Evolutionary conservation across 2,329 filamentous ascomycete species (phyloP).

Genomic region (Hypoxylon sp.): DNA sequence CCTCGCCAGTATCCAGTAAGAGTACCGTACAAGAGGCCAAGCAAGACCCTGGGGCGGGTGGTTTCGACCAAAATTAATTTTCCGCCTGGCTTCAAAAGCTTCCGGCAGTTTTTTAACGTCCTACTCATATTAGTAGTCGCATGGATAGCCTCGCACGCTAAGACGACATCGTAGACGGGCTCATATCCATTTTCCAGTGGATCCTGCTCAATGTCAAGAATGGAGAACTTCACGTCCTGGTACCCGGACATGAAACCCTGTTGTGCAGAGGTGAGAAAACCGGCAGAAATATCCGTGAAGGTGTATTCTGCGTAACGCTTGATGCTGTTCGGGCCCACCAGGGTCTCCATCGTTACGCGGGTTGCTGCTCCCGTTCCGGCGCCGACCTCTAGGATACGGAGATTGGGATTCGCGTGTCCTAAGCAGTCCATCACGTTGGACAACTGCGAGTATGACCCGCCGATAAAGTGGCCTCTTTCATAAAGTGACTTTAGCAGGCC

Average conservation of each 20-base stretch:
- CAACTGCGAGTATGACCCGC: conserved; percentile 36
- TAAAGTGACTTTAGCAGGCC: too few species aligned
- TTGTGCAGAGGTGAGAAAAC: conserved; percentile 55
- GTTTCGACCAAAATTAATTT: conserved; percentile 50
- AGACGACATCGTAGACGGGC: conserved; percentile 30
- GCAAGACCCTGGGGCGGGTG: conserved; percentile 6
- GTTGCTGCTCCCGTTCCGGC: conserved; percentile 29
- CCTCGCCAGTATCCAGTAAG: too few species aligned
- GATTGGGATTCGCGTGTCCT: conserved; percentile 34
- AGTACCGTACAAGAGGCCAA: too few species aligned
- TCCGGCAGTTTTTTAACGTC: conserved; percentile 49
- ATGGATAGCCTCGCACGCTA: conserved; percentile 39
- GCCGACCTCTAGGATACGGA: conserved; percentile 32
- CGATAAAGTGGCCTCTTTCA: too few species aligned
- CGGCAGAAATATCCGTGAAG: conserved; percentile 60
- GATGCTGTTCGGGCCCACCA: conserved; percentile 46
- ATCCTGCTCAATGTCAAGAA: conserved; percentile 24
- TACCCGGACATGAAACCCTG: conserved; percentile 43
- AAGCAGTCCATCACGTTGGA: conserved; percentile 29
- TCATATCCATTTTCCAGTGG: conserved; percentile 16
- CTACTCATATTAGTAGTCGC: conserved; percentile 41
- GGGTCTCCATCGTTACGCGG: conserved; percentile 30
- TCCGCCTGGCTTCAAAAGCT: conserved; percentile 51
- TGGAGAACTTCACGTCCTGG: conserved; percentile 16
- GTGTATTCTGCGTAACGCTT: conserved; percentile 46